These are phyloP conservation scores for Linnemannia exigua DNA, from an alignment of 192 early-diverging fungal genomes.

Conservation along the genomic window DNA sequence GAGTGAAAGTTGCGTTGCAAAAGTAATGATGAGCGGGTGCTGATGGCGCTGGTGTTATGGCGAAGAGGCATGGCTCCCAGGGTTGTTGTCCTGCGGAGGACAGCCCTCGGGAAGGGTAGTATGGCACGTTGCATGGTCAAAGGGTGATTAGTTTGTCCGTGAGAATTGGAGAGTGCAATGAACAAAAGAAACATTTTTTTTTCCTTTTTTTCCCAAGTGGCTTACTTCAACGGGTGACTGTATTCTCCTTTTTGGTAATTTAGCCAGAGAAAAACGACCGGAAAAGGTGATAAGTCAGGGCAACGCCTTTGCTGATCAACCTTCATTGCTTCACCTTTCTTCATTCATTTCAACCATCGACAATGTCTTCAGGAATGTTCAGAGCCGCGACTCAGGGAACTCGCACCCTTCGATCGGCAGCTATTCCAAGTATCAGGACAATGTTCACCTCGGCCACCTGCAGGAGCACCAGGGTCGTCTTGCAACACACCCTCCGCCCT, in stretches of 20 bases:
- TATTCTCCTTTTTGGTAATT: not conserved
- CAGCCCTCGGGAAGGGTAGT: conserved; percentile 24
- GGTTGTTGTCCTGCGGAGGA: conserved; percentile 1
- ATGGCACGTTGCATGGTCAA: conserved; percentile 19
- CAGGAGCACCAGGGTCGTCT: not conserved
- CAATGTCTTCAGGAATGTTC: conserved; percentile 42
- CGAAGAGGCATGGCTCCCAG: conserved; percentile 3
- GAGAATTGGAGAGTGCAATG: not conserved
- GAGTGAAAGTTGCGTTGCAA: conserved; percentile 40
- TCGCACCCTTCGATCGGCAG: not conserved
- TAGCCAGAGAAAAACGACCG: not conserved
- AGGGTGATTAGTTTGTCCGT: not conserved
- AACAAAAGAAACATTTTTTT: not conserved
- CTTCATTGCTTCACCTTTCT: not conserved
- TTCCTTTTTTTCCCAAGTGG: not conserved
- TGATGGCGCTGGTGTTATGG: not conserved
- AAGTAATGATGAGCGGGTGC: conserved; percentile 11
- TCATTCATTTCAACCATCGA: conserved; percentile 6
- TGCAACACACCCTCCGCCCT: conserved; percentile 24
- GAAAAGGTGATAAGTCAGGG: not conserved
- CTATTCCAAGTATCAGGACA: conserved; percentile 1
- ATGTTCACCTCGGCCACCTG: not conserved
- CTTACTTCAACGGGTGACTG: conserved; percentile 1
- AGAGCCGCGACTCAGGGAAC: conserved; percentile 22
- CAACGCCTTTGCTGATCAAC: not conserved